These are phyloP conservation scores for Umbelopsis vinacea DNA, from an alignment of 192 early-diverging fungal genomes.

Conservation along the genomic window DNA sequence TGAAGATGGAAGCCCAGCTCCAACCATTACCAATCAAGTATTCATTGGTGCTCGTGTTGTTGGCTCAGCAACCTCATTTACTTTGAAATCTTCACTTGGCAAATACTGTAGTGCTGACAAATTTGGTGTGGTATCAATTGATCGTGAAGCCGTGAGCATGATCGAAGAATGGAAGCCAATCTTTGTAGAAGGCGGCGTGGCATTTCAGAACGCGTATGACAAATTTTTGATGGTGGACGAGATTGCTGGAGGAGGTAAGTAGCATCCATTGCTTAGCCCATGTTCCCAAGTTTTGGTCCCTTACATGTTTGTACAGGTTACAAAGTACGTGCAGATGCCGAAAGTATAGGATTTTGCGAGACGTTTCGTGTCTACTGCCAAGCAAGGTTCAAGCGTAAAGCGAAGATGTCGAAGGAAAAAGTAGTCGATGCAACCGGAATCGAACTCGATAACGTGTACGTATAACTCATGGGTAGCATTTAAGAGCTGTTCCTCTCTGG, in stretches of 20 bases:
- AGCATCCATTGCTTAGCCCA: not conserved
- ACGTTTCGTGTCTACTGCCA: slow-evolving; percentile 74
- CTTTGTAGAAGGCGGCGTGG: slow-evolving; percentile 69
- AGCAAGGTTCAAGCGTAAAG: slow-evolving; percentile 64
- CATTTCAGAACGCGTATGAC: slow-evolving; percentile 66
- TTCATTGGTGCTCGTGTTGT: slow-evolving; percentile 69
- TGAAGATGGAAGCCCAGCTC: slow-evolving; percentile 40
- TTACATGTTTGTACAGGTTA: slow-evolving; percentile 34
- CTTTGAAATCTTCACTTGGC: slow-evolving; percentile 65
- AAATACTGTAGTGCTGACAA: slow-evolving; percentile 78
- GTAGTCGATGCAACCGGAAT: slow-evolving; percentile 53
- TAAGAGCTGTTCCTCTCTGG: not conserved
- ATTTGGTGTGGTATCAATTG: slow-evolving; percentile 74
- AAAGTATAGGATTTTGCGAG: slow-evolving; percentile 73
- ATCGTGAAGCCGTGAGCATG: slow-evolving; percentile 77
- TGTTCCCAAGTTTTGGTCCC: not conserved
- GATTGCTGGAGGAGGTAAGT: slow-evolving; percentile 49
- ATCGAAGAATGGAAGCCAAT: slow-evolving; percentile 78
- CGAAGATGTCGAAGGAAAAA: slow-evolving; percentile 51
- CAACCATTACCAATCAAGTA: slow-evolving; percentile 63
- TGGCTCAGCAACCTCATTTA: slow-evolving; percentile 53
- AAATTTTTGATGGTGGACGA: slow-evolving; percentile 71
- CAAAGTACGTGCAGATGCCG: slow-evolving; percentile 71
- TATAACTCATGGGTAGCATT: not conserved
- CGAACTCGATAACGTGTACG: slow-evolving; percentile 76